phyloP scores from a whole-genome alignment of 371 early-diverging fungal species.

The Sporodiniella umbellata region DNA sequence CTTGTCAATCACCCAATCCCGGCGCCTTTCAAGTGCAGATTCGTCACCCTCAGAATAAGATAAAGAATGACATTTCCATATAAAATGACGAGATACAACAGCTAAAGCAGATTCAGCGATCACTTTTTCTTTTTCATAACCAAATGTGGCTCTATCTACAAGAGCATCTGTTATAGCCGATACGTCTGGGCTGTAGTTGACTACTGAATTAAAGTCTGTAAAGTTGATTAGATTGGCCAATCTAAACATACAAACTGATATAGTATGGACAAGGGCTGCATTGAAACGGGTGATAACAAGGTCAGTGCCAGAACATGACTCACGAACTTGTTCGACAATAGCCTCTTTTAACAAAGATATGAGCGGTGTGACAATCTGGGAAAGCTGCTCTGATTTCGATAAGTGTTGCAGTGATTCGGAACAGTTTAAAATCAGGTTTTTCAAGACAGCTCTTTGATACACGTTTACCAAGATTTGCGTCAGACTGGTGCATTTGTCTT shows the following conservation, averaged over 20 bases:
- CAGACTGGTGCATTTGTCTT: slow-evolving; percentile 58
- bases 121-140: slow-evolving; percentile 30
- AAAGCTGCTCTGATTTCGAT: slow-evolving; percentile 32
- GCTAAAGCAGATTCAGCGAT: slow-evolving; percentile 32
- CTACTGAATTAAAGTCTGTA: slow-evolving; percentile 29
- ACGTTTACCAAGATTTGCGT: slow-evolving; percentile 57
- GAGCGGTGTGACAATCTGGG: slow-evolving; percentile 29
- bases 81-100: slow-evolving; percentile 39
- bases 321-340: slow-evolving; percentile 41
- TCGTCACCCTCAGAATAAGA: slow-evolving; percentile 8
- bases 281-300: slow-evolving; percentile 35
- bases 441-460: slow-evolving; percentile 49
- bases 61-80: slow-evolving; percentile 38
- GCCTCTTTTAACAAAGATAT: slow-evolving; percentile 37
- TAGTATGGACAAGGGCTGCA: slow-evolving; percentile 37
- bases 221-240: slow-evolving; percentile 32
- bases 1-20: slow-evolving; percentile 34
- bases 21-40: slow-evolving; percentile 23
- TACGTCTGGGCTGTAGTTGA: slow-evolving; percentile 38
- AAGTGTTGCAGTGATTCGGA: slow-evolving; percentile 45
- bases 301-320: slow-evolving; percentile 44
- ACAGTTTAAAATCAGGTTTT: slow-evolving; percentile 27
- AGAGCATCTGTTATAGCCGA: slow-evolving; percentile 22
- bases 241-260: slow-evolving; percentile 40
- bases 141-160: slow-evolving; percentile 33